phyloP scores from a whole-genome alignment of 2,329 filamentous ascomycete genomes.

The Aurifilum marmelostoma region DNA sequence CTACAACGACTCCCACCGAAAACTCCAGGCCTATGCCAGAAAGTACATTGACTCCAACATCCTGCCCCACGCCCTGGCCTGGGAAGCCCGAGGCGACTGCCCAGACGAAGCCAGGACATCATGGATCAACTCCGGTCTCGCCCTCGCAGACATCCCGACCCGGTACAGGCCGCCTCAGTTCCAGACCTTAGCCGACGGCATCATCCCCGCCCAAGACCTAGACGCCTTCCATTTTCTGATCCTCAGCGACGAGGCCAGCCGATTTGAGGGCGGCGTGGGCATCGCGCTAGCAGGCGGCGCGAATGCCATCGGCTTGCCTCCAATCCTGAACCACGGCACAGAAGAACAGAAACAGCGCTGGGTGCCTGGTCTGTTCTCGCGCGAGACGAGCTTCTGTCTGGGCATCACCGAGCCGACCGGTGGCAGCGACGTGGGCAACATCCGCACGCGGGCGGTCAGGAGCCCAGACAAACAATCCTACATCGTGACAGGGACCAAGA shows the following conservation, averaged over 20 bases:
- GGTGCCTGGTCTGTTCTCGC: constrained; percentile 52
- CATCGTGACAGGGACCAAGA: constrained; percentile 65
- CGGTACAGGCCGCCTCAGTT: constrained; percentile 43
- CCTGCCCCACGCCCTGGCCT: constrained; percentile 60
- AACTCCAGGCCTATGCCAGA: constrained; percentile 58
- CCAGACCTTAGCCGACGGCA: constrained; percentile 48
- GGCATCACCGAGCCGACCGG: constrained; percentile 39
- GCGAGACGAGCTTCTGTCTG: constrained; percentile 43
- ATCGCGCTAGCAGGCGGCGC: constrained; percentile 60
- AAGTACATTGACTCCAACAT: constrained; percentile 61
- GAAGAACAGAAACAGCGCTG: constrained; percentile 35
- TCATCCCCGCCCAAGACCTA: constrained; percentile 39
- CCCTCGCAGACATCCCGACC: constrained; percentile 37
- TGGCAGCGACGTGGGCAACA: constrained; percentile 66
- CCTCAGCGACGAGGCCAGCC: constrained; percentile 42
- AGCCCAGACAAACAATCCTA: constrained; percentile 51
- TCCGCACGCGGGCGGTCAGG: constrained; percentile 59
- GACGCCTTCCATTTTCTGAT: constrained; percentile 44
- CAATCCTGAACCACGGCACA: constrained; percentile 34
- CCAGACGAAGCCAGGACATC: constrained; percentile 44
- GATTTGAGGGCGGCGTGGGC: constrained; percentile 55
- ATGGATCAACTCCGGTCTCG: constrained; percentile 40
- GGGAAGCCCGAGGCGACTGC: constrained; percentile 60
- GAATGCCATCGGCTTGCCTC: constrained; percentile 50
- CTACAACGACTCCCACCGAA: constrained; percentile 63